Evolutionary conservation across 1,284 basidiomycete species (phyloP).

Genomic region (Apiotrichum gamsii): DNA sequence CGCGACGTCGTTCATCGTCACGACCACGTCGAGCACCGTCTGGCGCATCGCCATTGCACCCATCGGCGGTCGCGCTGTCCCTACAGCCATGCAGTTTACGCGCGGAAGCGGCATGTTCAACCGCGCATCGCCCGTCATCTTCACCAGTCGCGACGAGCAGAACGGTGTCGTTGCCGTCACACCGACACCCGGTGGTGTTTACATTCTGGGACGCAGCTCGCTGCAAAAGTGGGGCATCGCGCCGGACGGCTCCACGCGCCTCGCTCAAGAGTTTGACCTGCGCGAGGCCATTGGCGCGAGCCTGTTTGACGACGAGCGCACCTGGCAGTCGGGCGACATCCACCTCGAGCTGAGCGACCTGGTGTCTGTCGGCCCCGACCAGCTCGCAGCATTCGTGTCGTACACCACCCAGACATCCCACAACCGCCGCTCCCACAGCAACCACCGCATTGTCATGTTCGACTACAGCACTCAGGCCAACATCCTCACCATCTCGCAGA

Average conservation of each 20-base stretch:
- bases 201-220: slow-evolving; percentile 31
- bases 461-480: slow-evolving; percentile 21
- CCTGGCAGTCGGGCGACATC: slow-evolving; percentile 23
- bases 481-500: slow-evolving; percentile 23
- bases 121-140: slow-evolving; percentile 29
- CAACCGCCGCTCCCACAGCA: slow-evolving; percentile 18
- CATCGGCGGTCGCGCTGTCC: slow-evolving; percentile 33
- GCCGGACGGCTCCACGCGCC: slow-evolving; percentile 25
- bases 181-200: slow-evolving; percentile 17
- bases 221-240: slow-evolving; percentile 39
- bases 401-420: slow-evolving; percentile 26
- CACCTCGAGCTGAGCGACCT: slow-evolving; percentile 38
- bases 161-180: slow-evolving; percentile 30
- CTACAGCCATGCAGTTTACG: slow-evolving; percentile 32
- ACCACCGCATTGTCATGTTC: slow-evolving; percentile 34
- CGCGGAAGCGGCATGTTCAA: slow-evolving; percentile 40
- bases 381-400: slow-evolving; percentile 38
- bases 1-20: slow-evolving; percentile 37
- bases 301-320: slow-evolving; percentile 24
- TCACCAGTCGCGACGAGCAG: slow-evolving; percentile 25
- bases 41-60: slow-evolving; percentile 38
- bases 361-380: slow-evolving; percentile 21
- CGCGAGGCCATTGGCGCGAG: slow-evolving; percentile 26
- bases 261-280: slow-evolving; percentile 36
- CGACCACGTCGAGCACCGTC: slow-evolving; percentile 41